Base-by-base conservation (phyloP, 2,329 filamentous ascomycete species). In the Xylariaceae sp. region DNA sequence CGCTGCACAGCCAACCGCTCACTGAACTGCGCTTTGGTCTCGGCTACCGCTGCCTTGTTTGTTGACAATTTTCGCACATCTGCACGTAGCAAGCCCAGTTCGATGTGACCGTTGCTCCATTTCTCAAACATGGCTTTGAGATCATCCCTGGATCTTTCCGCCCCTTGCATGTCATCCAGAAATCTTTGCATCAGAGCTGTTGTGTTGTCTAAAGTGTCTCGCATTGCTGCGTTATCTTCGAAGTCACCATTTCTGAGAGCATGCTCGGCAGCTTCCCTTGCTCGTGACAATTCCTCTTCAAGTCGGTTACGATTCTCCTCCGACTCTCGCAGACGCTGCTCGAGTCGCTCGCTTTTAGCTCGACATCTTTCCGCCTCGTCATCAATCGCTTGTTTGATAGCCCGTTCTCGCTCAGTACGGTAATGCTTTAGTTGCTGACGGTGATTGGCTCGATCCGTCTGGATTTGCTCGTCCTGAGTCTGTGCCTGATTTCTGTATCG, bases 311-410 rank as follows among this genome's bases (percentile, higher is more conserved):
- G 56, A n/a, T 61, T 55, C 15, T 48, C 32, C 39, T 61, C 52
- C 6, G 55, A 51, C 22, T 62, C 57, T 33, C 54, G 45, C 10
- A 69, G 54, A 14, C 19, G 49, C 10, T 60, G 59, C 32, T 66
- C 58, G 10, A 62, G 54, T 6, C 62, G 58, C 31, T 60, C 52
- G 17, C 62, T 53, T 15, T 66, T 48, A 11, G 49, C 53, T 17
- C 60, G 55, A 35, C 68, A 53, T 15, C 58, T 61, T n/a, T 48
- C 42, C n/a, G 62, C 58, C n/a, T 66, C 64, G 50, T 71, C 62
- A 9, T 64, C 63, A 18, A 66, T 68, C 12, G 55, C 52, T 30
- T 66, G 54, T 1, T 63, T 22, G 31, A 58, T 48, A 12, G 67
- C 65, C 30, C 61, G 47, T 1, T 66, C 53, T 18, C 48, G 55